Conservation (phyloP, 208 protist genomes). For the Leishmania tarentolae region DNA sequence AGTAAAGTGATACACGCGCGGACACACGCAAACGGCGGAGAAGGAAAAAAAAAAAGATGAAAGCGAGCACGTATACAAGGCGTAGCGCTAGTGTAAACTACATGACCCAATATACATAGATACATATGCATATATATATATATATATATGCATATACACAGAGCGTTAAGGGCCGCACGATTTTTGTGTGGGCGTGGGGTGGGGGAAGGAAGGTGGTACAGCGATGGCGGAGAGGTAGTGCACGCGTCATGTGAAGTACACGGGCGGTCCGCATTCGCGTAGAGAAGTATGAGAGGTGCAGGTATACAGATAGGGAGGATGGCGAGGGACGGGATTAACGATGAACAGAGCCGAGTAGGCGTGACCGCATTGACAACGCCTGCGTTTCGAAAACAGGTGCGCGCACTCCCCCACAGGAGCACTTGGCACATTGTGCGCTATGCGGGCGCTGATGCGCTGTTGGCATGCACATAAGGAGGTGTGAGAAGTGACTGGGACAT, state of each 20-base stretch:
- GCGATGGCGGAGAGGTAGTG: neutral
- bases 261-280: neutral
- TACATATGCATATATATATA: neutral
- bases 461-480: neutral
- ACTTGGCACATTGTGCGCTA: neutral
- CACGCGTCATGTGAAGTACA: neutral
- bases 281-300: neutral
- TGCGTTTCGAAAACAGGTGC: neutral
- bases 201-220: neutral
- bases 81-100: neutral
- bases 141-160: neutral
- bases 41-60: neutral
- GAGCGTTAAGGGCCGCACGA: neutral
- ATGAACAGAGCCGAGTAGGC: neutral
- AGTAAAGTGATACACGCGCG: neutral
- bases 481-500: neutral
- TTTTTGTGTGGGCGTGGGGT: neutral
- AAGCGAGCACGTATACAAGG: neutral
- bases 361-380: neutral
- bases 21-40: neutral
- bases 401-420: neutral
- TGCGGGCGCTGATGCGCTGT: neutral
- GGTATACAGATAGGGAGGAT: neutral
- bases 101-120: neutral
- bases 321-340: neutral